phyloP scores from a whole-genome alignment of 2,329 filamentous ascomycete genomes.

The Gremmenia infestans region DNA sequence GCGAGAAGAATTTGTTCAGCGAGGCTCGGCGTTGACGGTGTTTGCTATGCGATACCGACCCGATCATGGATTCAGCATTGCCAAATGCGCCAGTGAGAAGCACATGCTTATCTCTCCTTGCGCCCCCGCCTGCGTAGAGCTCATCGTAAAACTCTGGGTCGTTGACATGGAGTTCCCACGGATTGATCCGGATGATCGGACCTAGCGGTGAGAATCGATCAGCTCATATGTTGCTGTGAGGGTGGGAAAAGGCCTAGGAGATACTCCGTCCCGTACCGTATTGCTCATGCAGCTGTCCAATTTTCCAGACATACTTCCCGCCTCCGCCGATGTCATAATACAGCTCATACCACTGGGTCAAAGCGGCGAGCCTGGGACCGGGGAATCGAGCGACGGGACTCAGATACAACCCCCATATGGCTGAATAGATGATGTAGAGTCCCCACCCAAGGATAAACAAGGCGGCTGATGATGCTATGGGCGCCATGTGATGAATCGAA shows the following conservation, averaged over 20 bases:
- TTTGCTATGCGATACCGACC: conserved; percentile 15
- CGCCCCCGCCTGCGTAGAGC: conserved; percentile 14
- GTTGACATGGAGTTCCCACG: conserved; percentile 27
- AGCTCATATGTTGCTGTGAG: conserved; percentile 36
- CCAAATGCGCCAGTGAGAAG: conserved; percentile 5
- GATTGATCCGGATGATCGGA: conserved; percentile 25
- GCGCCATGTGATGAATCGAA: background rate
- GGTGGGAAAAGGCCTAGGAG: too few species aligned
- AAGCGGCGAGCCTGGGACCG: conserved; percentile 23
- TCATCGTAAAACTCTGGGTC: conserved; percentile 25
- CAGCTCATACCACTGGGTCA: conserved; percentile 5
- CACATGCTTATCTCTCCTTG: conserved; percentile 3
- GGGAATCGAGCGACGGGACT: conserved; percentile 24
- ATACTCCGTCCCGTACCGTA: conserved; percentile 32
- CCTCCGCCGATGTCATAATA: conserved; percentile 39
- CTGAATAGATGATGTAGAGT: background rate
- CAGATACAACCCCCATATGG: conserved; percentile 20
- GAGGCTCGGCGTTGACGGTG: conserved; percentile 17
- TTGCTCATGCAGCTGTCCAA: conserved; percentile 37
- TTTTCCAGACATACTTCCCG: conserved; percentile 39
- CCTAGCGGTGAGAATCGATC: conserved; percentile 7
- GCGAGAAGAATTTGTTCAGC: conserved; percentile 21
- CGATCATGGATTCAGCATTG: conserved; percentile 4
- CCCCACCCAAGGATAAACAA: background rate
- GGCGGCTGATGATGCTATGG: background rate